A percentile compares a stretch with the other conserved stretches of the same genome.
phyloP scores from a whole-genome alignment of 352 stramenopile genomes.

The Phytophthora melonis region DNA sequence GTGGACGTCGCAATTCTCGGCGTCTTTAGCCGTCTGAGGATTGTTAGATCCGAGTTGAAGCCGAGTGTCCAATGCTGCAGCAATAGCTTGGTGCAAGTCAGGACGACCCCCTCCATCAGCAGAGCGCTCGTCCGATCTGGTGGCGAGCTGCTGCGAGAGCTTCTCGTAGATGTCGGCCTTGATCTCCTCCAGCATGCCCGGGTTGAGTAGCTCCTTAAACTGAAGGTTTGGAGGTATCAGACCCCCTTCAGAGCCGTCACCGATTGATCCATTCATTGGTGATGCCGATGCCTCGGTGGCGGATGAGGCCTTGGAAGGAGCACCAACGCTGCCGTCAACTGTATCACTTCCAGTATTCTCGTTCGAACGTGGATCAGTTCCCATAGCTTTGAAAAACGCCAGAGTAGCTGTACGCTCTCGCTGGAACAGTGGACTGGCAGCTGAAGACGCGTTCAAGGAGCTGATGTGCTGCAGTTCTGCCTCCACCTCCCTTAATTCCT shows the following conservation, averaged over 20 bases:
- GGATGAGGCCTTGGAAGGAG: constrained; percentile 4
- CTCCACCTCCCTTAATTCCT: constrained; percentile 71
- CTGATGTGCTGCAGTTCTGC: constrained; percentile 64
- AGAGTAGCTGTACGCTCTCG: constrained; percentile 40
- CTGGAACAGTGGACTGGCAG: constrained; percentile 38
- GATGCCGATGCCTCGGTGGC: constrained; percentile 1
- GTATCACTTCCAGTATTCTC: not conserved
- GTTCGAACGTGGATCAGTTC: not conserved
- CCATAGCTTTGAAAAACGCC: constrained; percentile 33
- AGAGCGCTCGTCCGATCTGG: constrained; percentile 7
- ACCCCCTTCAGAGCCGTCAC: constrained; percentile 6
- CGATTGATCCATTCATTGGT: constrained; percentile 3
- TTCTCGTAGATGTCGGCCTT: constrained; percentile 73
- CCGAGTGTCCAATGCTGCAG: constrained; percentile 57
- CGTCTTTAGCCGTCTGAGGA: constrained; percentile 18
- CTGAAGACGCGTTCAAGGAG: constrained; percentile 33
- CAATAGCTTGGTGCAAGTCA: constrained; percentile 65
- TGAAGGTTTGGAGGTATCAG: constrained; percentile 41
- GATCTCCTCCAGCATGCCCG: constrained; percentile 61
- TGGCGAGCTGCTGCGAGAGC: constrained; percentile 48
- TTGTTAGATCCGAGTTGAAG: constrained; percentile 49
- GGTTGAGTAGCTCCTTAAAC: constrained; percentile 63
- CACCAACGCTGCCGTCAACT: not conserved
- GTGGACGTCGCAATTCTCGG: not conserved
- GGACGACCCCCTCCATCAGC: constrained; percentile 20